A percentile compares a stretch with the other conserved stretches of the same genome.
Evolutionary conservation across 116 monocot genomes (phyloP).

Genomic region (Zostera marina): DNA sequence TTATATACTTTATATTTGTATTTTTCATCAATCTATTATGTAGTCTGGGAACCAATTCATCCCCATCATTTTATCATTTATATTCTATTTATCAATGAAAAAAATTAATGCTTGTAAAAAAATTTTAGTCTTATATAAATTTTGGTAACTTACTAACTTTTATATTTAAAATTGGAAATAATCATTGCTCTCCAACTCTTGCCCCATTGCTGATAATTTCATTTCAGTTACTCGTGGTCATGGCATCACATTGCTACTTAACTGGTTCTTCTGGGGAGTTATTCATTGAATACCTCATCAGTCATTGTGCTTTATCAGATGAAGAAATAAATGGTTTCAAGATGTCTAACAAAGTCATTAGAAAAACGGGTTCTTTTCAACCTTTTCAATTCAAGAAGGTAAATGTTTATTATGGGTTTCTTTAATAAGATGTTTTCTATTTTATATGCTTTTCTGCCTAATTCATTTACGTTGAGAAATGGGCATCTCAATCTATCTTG

Average conservation of each 20-base stretch:
- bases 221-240: conserved; percentile 84
- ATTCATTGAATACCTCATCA: conserved; percentile 68
- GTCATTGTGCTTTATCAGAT: conserved; percentile 67
- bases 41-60: too few species aligned
- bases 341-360: conserved; percentile 21
- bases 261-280: conserved; percentile 52
- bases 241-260: conserved; percentile 95
- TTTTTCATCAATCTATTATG: too few species aligned
- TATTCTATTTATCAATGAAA: too few species aligned
- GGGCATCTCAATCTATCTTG: background rate
- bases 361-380: conserved; percentile 28
- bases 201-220: conserved; percentile 6
- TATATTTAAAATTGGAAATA: background rate
- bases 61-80: too few species aligned
- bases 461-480: background rate
- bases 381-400: conserved; percentile 68
- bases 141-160: background rate
- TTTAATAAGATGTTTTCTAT: background rate
- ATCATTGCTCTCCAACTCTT: conserved; percentile 7
- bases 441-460: background rate
- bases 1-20: too few species aligned
- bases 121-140: too few species aligned
- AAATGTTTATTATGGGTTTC: conserved; percentile 8
- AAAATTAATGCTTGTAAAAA: too few species aligned
- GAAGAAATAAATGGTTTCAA: conserved; percentile 38